Base-by-base conservation (phyloP, 192 early-diverging fungal species). In the Mortierella hygrophila region DNA sequence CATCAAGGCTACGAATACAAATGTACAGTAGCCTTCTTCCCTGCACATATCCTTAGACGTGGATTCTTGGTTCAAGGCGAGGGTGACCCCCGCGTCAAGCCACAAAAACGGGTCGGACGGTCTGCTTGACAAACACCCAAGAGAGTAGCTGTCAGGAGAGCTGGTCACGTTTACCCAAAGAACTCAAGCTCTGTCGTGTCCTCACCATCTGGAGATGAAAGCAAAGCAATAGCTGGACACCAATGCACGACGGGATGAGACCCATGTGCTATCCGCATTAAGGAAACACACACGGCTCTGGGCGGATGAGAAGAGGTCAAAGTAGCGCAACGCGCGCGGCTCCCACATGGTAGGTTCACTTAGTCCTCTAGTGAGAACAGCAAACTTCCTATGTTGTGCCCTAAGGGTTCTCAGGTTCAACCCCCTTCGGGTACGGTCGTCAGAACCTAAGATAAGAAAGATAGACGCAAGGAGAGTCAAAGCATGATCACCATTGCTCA, bases 81-180 rank as follows among this genome's bases (percentile, higher is more conserved):
- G 41, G 70, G 70, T 71, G 2, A 42, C 70, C 70, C 70, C 41
- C 41, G 70, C 40, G 44, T 41, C 70, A 71, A 41, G 40, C 70
- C 70, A 71, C 70, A 23, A 71, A 71, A 21, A 71, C 70, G 70
- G 70, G 70, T 71, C 70, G 70, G 40, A 71, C 70, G 70, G 41
- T 40, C 70, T 71, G 40, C 35, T 42, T 21, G 20, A 71, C 70
- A 71, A 42, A 16, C 35, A 68, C 32, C 5, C 54, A 18, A 4
- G n/a, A 20, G 21, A 71, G 70, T 71, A 41, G 1, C 35, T 71
- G 70, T 71, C 41, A 71, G 1, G 35, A 71, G 70, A 71, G 21
- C 70, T 71, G 38, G 70, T 71, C 70, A 71, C 70, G 8, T 71
- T 71, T 10, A 71, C 70, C 40, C 70, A 71, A 41, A 70, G 38